Evolutionary conservation across 1,284 basidiomycete genomes (phyloP).

Genomic region (Lentinus polychrous): DNA sequence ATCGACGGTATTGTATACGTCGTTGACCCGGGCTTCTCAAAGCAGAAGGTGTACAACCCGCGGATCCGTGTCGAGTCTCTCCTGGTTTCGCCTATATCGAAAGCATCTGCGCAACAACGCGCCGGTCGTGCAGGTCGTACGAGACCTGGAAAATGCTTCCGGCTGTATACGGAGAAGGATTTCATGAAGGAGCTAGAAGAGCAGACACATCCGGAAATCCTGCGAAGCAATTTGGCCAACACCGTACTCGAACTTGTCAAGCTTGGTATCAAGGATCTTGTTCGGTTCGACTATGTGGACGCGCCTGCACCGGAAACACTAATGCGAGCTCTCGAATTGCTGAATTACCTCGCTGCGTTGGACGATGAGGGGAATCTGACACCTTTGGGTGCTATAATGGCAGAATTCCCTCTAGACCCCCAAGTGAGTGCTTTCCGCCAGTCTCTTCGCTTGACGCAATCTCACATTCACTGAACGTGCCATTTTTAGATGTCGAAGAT

Average conservation of each 20-base stretch:
- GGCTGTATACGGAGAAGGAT: constrained; percentile 96
- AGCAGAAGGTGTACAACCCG: constrained; percentile 97
- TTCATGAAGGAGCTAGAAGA: constrained; percentile 95
- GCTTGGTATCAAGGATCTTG: constrained; percentile 89
- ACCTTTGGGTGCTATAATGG: constrained; percentile 86
- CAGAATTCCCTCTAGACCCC: constrained; percentile 96
- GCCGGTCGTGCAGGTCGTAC: constrained; percentile 97
- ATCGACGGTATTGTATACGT: constrained; percentile 99
- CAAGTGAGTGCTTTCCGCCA: not conserved
- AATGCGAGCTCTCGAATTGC: constrained; percentile 93
- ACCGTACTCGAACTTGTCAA: constrained; percentile 94
- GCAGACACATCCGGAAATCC: constrained; percentile 94
- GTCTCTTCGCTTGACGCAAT: too few relatives aligned
- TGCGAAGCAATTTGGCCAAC: constrained; percentile 89
- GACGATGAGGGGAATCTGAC: constrained; percentile 96
- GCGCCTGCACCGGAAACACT: constrained; percentile 96
- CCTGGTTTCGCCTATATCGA: constrained; percentile 92
- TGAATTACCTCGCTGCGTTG: constrained; percentile 90
- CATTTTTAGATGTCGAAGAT: constrained; percentile 78
- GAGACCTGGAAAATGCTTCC: constrained; percentile 94
- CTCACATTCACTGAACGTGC: too few relatives aligned
- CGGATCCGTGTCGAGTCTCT: constrained; percentile 94
- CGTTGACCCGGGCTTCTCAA: constrained; percentile 96
- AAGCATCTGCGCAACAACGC: constrained; percentile 93
- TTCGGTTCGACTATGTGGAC: constrained; percentile 93